Percentiles rank a stretch among this genome's conserved stretches.
Evolutionary conservation across 2,329 filamentous ascomycete species (phyloP).

Genomic region (Penicillium crustosum): DNA sequence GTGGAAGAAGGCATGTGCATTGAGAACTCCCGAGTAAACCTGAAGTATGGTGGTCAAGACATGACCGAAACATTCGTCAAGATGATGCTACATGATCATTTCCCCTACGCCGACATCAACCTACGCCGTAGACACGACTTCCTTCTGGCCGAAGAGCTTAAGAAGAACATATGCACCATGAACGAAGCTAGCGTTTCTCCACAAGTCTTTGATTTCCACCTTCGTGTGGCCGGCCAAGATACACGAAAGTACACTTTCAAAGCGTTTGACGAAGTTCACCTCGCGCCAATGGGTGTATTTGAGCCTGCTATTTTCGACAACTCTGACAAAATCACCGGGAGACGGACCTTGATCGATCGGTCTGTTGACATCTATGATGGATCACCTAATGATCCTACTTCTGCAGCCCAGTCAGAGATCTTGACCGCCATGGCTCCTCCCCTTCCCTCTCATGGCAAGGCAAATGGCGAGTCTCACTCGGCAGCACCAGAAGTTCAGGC

Average conservation of each 20-base stretch:
- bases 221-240: conserved; percentile 81
- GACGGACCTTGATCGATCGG: conserved; percentile 77
- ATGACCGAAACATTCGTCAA: conserved; percentile 93
- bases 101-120: conserved; percentile 94
- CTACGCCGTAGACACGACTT: conserved; percentile 87
- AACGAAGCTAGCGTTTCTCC: conserved; percentile 86
- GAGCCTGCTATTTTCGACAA: conserved; percentile 86
- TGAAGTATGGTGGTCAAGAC: conserved; percentile 91
- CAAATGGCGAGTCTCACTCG: conserved; percentile 41
- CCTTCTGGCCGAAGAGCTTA: conserved; percentile 89
- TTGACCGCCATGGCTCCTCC: conserved; percentile 53
- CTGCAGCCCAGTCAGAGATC: conserved; percentile 74
- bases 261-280: conserved; percentile 90
- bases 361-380: conserved; percentile 94
- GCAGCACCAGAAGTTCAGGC: conserved; percentile 36
- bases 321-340: conserved; percentile 71
- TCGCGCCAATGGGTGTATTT: conserved; percentile 95
- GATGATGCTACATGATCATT: conserved; percentile 96
- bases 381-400: conserved; percentile 86
- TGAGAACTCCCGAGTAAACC: conserved; percentile 90
- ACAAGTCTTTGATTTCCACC: conserved; percentile 83
- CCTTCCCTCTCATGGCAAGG: conserved; percentile 27
- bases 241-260: conserved; percentile 95
- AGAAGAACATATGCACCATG: conserved; percentile 89
- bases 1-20: conserved; percentile 95